Evolutionary conservation across 441 rosid genomes (phyloP), one percentile per base, ranked within the genome.

Genomic region (Pelargonium fulgidum): DNA sequence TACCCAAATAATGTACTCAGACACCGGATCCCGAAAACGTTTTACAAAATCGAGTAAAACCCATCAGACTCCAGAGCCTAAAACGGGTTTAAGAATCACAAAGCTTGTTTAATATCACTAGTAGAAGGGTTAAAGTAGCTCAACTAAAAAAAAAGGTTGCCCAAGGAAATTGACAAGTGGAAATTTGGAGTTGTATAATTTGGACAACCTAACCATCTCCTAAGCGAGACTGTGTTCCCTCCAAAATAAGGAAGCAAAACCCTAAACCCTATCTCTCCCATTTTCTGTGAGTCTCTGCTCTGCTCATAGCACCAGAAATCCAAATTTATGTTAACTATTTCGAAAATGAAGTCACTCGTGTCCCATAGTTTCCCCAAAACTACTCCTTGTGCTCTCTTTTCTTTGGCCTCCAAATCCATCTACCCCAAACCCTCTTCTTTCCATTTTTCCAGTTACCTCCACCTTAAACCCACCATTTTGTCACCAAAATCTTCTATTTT

Each of bases 331-430:
- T 73, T 67, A 68, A 69, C 77, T 10, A 36, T 85, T 66, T 64
- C 77, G 22, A 78, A 76, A 45, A 86, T 82, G 86, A 79, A 81
- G 68, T 71, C 74, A 12, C 70, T 85, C 9, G 26, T 81, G 12
- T 22, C 69, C 80, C 85, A 44, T 63, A 75, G 52, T 61, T 81
- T 50, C 75, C 77, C 68, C 58, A 84, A 75, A 62, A 24, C 69
- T 47, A 24, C 73, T 0, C 61, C 75, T 71, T 62, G 70, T 24
- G 41, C 70, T 33, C 56, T 73, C 33, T 64, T 70, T 42, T 69
- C 66, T 9, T 26, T 68, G 6, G 42, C 76, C 14, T 79, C 83
- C 1, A 77, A 68, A 29, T 44, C 81, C 58, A 50, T n/a, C 36
- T 24, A 70, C 76, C 66, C 62, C 44, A 45, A 26, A 8, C 56